A percentile compares a stretch with the other conserved stretches of the same genome.
Conservation (phyloP, 257 asterid genomes). For the Paulownia fortunei region DNA sequence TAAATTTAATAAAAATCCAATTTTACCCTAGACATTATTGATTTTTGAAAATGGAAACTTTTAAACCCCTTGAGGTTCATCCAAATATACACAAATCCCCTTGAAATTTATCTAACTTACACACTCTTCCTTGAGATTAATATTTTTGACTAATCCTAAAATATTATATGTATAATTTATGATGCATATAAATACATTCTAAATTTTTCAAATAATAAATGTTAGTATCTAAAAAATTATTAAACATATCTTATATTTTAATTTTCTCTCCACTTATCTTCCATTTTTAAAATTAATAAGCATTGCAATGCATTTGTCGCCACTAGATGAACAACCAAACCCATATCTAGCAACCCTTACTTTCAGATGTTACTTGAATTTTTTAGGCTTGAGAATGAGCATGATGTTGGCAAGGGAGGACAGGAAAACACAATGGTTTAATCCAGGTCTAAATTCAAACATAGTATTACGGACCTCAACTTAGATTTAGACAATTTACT, state of each 20-base stretch:
- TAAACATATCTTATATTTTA: not conserved
- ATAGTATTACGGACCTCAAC: not conserved
- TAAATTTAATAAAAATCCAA: not conserved
- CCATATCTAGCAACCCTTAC: not conserved
- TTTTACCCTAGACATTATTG: too few species aligned
- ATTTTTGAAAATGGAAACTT: not conserved
- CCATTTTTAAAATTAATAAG: not conserved
- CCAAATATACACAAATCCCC: not conserved
- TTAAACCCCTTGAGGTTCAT: not conserved
- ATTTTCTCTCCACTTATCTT: not conserved
- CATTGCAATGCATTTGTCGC: not conserved
- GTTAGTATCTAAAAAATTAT: not conserved
- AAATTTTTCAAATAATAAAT: not conserved
- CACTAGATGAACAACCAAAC: not conserved
- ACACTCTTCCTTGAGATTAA: not conserved
- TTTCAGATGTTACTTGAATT: not conserved
- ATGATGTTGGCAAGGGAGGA: not conserved
- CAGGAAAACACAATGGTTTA: not conserved
- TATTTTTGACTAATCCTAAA: not conserved
- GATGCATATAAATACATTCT: not conserved
- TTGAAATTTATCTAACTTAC: not conserved
- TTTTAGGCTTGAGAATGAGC: not conserved
- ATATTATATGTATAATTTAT: not conserved
- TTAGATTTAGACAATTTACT: not conserved
- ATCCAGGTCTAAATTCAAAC: not conserved